Evolutionary conservation across 78 protist genomes (phyloP), one percentile per base, ranked within the genome.

Genomic region (Dictyostelium capitatum): DNA sequence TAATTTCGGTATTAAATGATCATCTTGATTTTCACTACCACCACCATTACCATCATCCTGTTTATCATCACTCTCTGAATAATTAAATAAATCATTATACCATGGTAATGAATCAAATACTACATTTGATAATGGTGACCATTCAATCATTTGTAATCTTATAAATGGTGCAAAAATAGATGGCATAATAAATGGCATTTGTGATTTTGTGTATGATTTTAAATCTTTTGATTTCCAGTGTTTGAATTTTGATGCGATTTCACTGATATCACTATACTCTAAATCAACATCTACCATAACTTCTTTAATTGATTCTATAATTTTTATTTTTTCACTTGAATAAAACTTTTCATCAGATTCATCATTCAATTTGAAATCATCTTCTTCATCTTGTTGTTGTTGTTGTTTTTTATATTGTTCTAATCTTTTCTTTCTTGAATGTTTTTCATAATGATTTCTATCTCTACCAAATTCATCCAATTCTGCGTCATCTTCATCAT

Each of bases 391-490:
- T 10, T 15, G 23, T 0, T 65, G 28, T n/a, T 4, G 14, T 46
- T 17, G 19, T 17, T 72, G 30, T 54, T 5, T 10, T 59, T 37
- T 50, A 25, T 47, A 74, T 47, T 56, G 54, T 9, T 54, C 32
- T 19, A 84, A 41, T 84, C 92, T 51, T 25, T 46, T 74, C 23
- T 84, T 79, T 74, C 82, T 72, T 74, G 82, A 74, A 3, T 75
- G 4, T 10, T 72, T 74, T 53, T 84, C 77, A 57, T 28, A 84
- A 41, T 74, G 41, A 19, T n/a, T 41, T 74, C 92, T 73, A 51
- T 72, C 82, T 74, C 92, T 84, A 28, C 92, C 92, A 84, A 84
- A 84, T 37, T 84, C 92, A 57, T 84, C 92, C n/a, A 67, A 67
- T 37, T 84, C 79, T n/a, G 15, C 11, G 11, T 32, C 12, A 19